Evolutionary conservation across 208 protist genomes (phyloP), one percentile per base, ranked within the genome.

Genomic region (Pavlovales sp.): DNA sequence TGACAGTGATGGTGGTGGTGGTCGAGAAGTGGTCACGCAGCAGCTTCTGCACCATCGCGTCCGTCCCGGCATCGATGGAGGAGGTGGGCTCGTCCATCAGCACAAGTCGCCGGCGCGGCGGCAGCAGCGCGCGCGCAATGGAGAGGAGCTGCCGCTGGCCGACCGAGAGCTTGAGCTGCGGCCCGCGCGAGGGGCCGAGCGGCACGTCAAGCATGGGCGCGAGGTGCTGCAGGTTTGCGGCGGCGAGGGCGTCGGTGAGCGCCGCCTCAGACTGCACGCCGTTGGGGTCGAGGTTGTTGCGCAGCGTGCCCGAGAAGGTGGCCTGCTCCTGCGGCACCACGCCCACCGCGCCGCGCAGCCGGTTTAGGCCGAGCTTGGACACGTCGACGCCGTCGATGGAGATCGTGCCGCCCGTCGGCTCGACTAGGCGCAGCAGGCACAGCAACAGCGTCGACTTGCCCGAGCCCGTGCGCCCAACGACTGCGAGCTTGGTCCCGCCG

Each of bases 121-220:
- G 94, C 32, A 99, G 92, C n/a, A 99, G 89, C 0, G 97, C 97
- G 47, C 98, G 94, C 32, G 96, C 97, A 26, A 99, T 88, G 90
- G 97, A 98, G 14, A 99, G 75, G 46, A 98, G 92, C 93, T 99
- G 97, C 18, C 96, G 93, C 93, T 99, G 96, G 7, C 97, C 98
- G 1, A 96, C 94, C 0, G 93, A 96, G 84, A 98, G 93, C 91
- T 99, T 98, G 14, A 71, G 22, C 1, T 89, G 75, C 41, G 91
- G 79, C 20, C 82, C 75, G n/a, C n/a, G n/a, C n/a, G n/a, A n/a
- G 30, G 18, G 14, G 41, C n/a, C 32, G 81, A 85, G 34, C 20
- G 46, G 22, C 71, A 18, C 57, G 57, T 71, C 90, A 22, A 94
- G 57, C 18, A 36, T 0, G 4, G 42, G 36, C 10, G 86, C 37